Base-by-base conservation (phyloP, 139 green algal species). In the Coccomyxa sp. region DNA sequence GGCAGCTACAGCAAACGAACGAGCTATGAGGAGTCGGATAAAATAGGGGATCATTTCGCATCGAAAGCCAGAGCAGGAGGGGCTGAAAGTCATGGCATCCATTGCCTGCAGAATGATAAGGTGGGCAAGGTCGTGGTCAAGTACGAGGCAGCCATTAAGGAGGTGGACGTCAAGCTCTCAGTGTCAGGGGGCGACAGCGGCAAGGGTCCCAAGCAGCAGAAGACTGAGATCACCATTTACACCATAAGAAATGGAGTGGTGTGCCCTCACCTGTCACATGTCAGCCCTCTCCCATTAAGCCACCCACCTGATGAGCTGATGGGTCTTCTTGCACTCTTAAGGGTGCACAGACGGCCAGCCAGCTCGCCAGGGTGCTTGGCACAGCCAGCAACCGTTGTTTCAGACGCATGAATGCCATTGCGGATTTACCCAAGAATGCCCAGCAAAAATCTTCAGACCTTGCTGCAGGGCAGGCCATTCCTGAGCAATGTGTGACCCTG, bases 191-290 rank as follows among this genome's bases (percentile, higher is more conserved):
- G 91, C 29, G 91, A 95, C 76, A 86, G 84, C 16, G 85, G 89
- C 40, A 86, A 88, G 68, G 90, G 90, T 73, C 86, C 86, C 75
- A 90, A 83, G 78, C 71, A 88, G 77, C 91, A 95, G 80, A 90
- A 89, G 78, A 86, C 89, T 0, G 88, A 95, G 33, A 88, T 95
- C 38, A 95, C 91, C 18, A 85, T 95, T 44, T 88, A 88, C 85
- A 94, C 88, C 14, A 41, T 90, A 37, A 81, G 87, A 41, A 89
- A 90, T 79, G 91, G 91, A 27, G 84, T 95, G 31, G 87, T 95
- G 18, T 70, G 80, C 58, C 0, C 18, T 22, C 22, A 64, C 50
- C n/a, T n/a, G n/a, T n/a, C n/a, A n/a, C n/a, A n/a, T n/a, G n/a
- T n/a, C n/a, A n/a, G n/a, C n/a, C n/a, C n/a, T n/a, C n/a, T n/a